phyloP scores from a whole-genome alignment of 1,284 basidiomycete genomes.

The Takashimella koratensis region DNA sequence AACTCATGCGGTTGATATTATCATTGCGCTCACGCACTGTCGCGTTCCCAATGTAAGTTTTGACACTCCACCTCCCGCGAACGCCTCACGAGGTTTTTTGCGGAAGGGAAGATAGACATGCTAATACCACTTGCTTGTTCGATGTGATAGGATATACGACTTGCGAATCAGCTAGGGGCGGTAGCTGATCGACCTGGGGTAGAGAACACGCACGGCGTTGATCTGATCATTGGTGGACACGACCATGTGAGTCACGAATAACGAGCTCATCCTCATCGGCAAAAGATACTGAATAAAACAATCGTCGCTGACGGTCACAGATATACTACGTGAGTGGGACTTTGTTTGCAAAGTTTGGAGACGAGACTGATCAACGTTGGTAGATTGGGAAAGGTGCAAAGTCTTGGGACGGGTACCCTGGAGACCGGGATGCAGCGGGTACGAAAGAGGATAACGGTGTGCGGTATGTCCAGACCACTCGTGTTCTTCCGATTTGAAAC shows the following conservation, averaged over 20 bases:
- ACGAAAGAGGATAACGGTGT: constrained; percentile 71
- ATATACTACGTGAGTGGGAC: constrained; percentile 36
- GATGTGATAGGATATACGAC: constrained; percentile 66
- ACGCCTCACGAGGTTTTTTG: too few relatives aligned
- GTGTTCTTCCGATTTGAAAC: too few relatives aligned
- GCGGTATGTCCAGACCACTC: constrained; percentile 53
- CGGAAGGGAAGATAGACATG: too few relatives aligned
- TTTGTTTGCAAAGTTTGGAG: constrained; percentile 1
- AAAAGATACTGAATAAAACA: background rate
- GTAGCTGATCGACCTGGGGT: constrained; percentile 54
- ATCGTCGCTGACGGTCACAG: constrained; percentile 12
- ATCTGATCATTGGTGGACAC: constrained; percentile 83
- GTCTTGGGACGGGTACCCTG: constrained; percentile 68
- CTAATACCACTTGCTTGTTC: too few relatives aligned
- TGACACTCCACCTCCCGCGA: too few relatives aligned
- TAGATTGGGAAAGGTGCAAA: constrained; percentile 72
- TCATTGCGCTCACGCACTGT: constrained; percentile 78
- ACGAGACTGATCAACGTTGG: too few relatives aligned
- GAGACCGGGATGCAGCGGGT: constrained; percentile 59
- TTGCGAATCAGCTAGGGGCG: constrained; percentile 62
- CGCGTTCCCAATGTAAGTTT: constrained; percentile 61
- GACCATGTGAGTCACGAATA: constrained; percentile 63
- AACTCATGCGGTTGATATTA: constrained; percentile 67
- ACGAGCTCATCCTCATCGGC: too few relatives aligned
- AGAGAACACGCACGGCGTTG: constrained; percentile 66